A percentile compares a stretch with the other conserved stretches of the same genome.
Conservation (phyloP, 2,329 filamentous ascomycete genomes). For the Botrytis tulipae region DNA sequence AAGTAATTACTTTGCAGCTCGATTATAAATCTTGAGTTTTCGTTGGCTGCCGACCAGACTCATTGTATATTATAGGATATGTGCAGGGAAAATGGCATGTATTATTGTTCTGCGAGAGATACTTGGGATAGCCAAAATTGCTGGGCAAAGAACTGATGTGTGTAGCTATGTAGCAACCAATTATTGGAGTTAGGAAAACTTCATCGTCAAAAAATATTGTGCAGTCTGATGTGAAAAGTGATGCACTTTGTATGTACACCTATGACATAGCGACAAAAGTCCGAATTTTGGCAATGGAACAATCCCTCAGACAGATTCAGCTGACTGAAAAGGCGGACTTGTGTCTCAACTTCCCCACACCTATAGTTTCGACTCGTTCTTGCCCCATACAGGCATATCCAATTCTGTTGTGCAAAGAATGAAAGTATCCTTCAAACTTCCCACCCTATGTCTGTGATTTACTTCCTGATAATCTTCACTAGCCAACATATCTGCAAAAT, state of each 20-base stretch:
- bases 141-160: no score
- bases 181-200: neutral
- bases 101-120: neutral
- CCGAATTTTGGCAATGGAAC: neutral
- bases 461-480: slow-evolving; percentile 58
- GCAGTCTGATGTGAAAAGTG: neutral
- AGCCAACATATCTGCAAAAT: slow-evolving; percentile 61
- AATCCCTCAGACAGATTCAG: neutral
- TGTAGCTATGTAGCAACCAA: neutral
- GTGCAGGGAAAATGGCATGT: no score
- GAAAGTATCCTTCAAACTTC: slow-evolving; percentile 51
- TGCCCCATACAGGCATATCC: slow-evolving; percentile 21
- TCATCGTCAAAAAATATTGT: neutral
- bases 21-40: neutral
- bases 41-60: neutral
- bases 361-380: neutral
- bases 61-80: neutral
- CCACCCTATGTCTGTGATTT: slow-evolving; percentile 52
- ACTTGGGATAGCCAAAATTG: no score
- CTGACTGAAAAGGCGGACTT: neutral
- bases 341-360: neutral
- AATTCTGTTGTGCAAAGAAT: slow-evolving; percentile 55
- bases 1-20: neutral
- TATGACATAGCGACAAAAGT: neutral
- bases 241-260: neutral